A percentile compares a stretch with the other conserved stretches of the same genome.
Conservation (phyloP, 768 basidiomycete species). For the Lentinus tigrinus region DNA sequence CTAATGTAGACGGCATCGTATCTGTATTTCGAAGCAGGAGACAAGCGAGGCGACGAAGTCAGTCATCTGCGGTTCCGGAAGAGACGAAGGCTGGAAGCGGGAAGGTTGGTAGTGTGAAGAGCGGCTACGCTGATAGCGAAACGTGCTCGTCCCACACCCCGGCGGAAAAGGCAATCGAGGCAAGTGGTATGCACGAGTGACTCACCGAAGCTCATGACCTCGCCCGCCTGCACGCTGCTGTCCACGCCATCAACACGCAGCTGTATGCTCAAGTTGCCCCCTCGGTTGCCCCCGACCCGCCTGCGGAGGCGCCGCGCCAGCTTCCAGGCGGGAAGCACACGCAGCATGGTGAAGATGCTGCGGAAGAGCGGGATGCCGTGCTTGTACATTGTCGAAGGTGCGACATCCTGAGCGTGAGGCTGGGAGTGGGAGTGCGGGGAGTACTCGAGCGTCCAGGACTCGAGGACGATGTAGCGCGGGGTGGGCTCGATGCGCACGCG, state of each 20-base stretch:
- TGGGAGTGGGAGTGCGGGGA: conserved; percentile 18
- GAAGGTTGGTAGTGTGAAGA: not conserved
- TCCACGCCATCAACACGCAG: conserved; percentile 43
- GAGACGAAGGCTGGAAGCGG: not conserved
- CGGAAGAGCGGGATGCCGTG: conserved; percentile 81
- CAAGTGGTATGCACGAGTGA: conserved; percentile 4
- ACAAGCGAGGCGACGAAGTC: conserved; percentile 1
- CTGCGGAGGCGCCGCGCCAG: conserved; percentile 60
- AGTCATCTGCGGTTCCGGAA: conserved; percentile 11
- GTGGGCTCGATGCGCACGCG: conserved; percentile 68
- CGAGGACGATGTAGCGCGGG: conserved; percentile 68
- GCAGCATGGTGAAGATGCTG: conserved; percentile 69
- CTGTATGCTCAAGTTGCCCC: conserved; percentile 47
- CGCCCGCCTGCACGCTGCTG: conserved; percentile 21
- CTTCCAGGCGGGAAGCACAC: conserved; percentile 77
- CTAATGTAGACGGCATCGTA: conserved; percentile 38
- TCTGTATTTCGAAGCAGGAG: conserved; percentile 29
- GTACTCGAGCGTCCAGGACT: conserved; percentile 64
- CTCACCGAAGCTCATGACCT: conserved; percentile 42
- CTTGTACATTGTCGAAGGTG: conserved; percentile 80
- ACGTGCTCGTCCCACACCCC: no score
- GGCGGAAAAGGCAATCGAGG: not conserved
- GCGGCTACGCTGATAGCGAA: not conserved
- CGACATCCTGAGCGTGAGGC: conserved; percentile 38
- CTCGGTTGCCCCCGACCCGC: conserved; percentile 39